Base-by-base conservation (phyloP, 495 filamentous ascomycete species). In the Chaetomium cochliodes region DNA sequence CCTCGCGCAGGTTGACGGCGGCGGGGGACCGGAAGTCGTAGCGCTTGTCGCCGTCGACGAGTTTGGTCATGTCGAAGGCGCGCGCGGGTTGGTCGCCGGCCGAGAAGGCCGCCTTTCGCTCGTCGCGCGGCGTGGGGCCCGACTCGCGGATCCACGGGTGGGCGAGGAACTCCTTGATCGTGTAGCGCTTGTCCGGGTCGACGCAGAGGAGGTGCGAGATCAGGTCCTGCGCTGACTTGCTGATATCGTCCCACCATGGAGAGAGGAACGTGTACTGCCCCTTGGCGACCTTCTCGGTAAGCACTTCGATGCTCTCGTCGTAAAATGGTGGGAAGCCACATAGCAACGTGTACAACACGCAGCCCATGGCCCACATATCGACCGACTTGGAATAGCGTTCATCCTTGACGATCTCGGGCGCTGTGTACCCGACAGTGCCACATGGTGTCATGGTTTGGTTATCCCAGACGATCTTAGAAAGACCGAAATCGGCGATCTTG, bases 211-310 rank as follows among this genome's bases (percentile, higher is more conserved):
- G 86, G 74, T 98, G 94, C 0, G 91, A 91, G 55, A 98, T 92
- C 6, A 98, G 77, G 70, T 98, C 96, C 73, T 98, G 91, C 1
- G 94, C 94, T 0, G 91, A 87, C 76, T 96, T 93, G 67, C 93
- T 97, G 64, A 98, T 98, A 65, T 97, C 92, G 70, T 98, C 94
- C 94, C 94, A 98, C 94, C 94, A 98, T 0, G 94, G 94, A 13
- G 93, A 97, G 8, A 98, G 82, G 82, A 98, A 98, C 8, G 96
- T 97, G 74, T 94, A 98, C 79, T 98, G 92, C 13, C 96, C 94
- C 60, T 91, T 87, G 6, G 94, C 94, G 30, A 98, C 94, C 79
- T 98, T 98, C 70, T 98, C 96, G 3, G 94, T 98, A 65, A 98
- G 86, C 2, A 96, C 88, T 68, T 96, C 92, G 69, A 98, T 98